These are phyloP conservation scores for Penicillium aurantiogriseum DNA, from an alignment of 2,329 filamentous ascomycete genomes.

Conservation along the genomic window DNA sequence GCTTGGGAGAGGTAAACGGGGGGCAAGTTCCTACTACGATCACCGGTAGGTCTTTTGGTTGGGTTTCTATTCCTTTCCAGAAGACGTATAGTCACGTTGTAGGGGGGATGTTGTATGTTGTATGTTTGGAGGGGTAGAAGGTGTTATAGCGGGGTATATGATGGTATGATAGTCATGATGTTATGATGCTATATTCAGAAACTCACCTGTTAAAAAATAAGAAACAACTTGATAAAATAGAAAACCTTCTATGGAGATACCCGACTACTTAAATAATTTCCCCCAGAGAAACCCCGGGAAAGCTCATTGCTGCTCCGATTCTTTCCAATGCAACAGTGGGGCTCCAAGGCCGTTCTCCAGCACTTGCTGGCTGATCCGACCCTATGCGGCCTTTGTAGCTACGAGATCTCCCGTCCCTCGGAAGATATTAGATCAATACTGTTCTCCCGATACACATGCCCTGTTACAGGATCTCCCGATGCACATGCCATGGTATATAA, in stretches of 20 bases:
- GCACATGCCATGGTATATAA: not conserved
- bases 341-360: slow-evolving; percentile 27
- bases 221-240: slow-evolving; percentile 11
- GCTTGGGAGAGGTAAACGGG: slow-evolving; percentile 16
- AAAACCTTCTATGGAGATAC: slow-evolving; percentile 16
- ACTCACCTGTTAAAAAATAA: slow-evolving; percentile 21
- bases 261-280: slow-evolving; percentile 26
- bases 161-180: slow-evolving; percentile 4
- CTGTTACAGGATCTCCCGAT: not conserved
- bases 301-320: slow-evolving; percentile 36
- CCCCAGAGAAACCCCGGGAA: slow-evolving; percentile 24
- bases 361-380: slow-evolving; percentile 32
- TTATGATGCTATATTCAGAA: not conserved
- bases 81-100: slow-evolving; percentile 10
- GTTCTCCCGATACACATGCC: not conserved
- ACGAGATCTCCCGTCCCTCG: slow-evolving; percentile 44
- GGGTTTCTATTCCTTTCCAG: slow-evolving; percentile 9
- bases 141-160: slow-evolving; percentile 21
- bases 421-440: slow-evolving; percentile 24
- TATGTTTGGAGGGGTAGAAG: slow-evolving; percentile 8
- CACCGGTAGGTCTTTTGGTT: slow-evolving; percentile 11
- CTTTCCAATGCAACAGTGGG: slow-evolving; percentile 41
- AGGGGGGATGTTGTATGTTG: not conserved
- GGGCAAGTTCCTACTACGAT: slow-evolving; percentile 19
- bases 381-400: slow-evolving; percentile 25